Evolutionary conservation across 495 filamentous ascomycete genomes (phyloP), one percentile per base, ranked within the genome.

Genomic region (Aspergillus sclerotioniger): DNA sequence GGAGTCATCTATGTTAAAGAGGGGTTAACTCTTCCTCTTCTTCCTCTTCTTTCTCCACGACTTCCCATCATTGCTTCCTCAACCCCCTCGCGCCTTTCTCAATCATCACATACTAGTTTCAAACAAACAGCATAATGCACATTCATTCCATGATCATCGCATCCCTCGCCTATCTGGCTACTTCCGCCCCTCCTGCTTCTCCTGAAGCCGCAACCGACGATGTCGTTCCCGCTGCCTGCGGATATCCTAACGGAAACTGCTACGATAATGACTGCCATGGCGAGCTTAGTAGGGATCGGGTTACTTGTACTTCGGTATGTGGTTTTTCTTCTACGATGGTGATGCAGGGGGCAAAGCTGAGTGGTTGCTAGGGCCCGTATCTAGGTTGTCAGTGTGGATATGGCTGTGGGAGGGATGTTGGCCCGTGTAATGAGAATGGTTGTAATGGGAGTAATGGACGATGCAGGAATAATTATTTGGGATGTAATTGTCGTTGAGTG

Each of bases 251-350:
- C 10, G 55, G 55, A 6, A 57, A 57, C 55, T 57, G 55, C 55
- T 57, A 57, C 32, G 55, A 57, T 7, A 57, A 57, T 41, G n/a
- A 57, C 33, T 57, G 55, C 6, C 55, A 57, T 32, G 55, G 55
- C n/a, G 55, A 57, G 21, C 33, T 57, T 6, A 51, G 55, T 19
- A 2, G 44, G 6, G 21, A 51, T 5, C 20, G 47, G 12, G 51
- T 57, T 6, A 57, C 55, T 8, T 57, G 55, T 28, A 44, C 55
- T 32, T 57, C 55, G 8, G 55, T 57, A 51, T 47, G 31, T 19
- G 4, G 12, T 32, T 41, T 2, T 10, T 29, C 1, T 6, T n/a
- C n/a, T 41, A 6, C 37, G 2, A n/a, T 41, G 37, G 37, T 3
- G 21, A n/a, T 8, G 10, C 20, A 28, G 3, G 46, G 12, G 6